These are phyloP conservation scores for Aspergillus indologenus DNA, from an alignment of 495 filamentous ascomycete species.

Conservation along the genomic window DNA sequence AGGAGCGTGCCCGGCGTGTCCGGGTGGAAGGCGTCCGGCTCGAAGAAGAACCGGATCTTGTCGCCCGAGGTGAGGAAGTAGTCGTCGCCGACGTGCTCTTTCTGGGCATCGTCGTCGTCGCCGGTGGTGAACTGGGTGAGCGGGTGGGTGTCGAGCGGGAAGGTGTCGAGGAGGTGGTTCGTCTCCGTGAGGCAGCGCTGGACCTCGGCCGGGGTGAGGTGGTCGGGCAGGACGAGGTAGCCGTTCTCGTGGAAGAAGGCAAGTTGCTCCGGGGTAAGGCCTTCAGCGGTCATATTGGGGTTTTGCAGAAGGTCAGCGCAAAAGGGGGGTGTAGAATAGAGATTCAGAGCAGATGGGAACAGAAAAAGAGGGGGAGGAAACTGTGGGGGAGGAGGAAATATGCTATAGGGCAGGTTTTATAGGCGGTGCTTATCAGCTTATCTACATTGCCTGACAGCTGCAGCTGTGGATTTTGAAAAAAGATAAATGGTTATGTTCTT, in stretches of 20 bases:
- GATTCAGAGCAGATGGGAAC: background rate
- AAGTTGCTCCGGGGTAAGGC: constrained; percentile 71
- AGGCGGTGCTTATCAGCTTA: background rate
- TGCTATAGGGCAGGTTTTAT: background rate
- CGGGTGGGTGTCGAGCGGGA: constrained; percentile 76
- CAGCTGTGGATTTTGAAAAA: too few relatives aligned
- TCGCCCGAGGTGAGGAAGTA: constrained; percentile 90
- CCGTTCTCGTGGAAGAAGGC: constrained; percentile 73
- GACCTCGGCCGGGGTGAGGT: constrained; percentile 63
- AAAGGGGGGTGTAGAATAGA: background rate
- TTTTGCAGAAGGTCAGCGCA: background rate
- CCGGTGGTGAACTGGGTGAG: constrained; percentile 92
- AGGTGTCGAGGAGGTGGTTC: constrained; percentile 65
- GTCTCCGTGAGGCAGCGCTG: constrained; percentile 70
- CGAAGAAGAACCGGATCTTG: constrained; percentile 96
- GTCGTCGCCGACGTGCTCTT: constrained; percentile 79
- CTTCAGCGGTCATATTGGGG: constrained; percentile 27
- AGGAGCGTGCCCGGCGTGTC: constrained; percentile 48
- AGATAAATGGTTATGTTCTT: too few relatives aligned
- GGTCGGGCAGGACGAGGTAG: constrained; percentile 83
- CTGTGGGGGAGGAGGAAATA: background rate
- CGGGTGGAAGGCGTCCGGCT: constrained; percentile 60
- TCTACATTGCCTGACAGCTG: too few relatives aligned
- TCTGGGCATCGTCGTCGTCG: constrained; percentile 38
- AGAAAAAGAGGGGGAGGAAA: background rate